Conservation (phyloP, 1,139 yeast species). For the Protomyces pachydermus region DNA sequence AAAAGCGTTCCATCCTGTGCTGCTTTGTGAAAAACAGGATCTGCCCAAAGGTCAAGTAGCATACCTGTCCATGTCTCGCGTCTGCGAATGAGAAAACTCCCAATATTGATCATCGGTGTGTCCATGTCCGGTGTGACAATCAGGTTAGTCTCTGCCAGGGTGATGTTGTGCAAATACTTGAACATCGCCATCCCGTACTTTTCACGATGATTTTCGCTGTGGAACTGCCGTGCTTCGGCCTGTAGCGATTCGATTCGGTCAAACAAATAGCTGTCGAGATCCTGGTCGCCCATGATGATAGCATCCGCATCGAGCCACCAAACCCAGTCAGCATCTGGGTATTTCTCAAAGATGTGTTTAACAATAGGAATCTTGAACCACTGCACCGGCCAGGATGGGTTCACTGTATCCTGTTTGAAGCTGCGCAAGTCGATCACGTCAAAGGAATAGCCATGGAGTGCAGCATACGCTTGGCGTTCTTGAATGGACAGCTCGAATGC, state of each 20-base stretch:
- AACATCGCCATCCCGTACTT: constrained; percentile 1
- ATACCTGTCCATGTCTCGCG: constrained; percentile 35
- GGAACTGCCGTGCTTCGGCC: constrained; percentile 30
- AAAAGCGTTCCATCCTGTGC: constrained; percentile 31
- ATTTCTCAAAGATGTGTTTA: constrained; percentile 33
- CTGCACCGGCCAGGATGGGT: constrained; percentile 1
- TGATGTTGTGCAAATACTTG: background rate
- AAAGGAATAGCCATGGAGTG: constrained; percentile 2
- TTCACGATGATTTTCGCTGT: constrained; percentile 12
- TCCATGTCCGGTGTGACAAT: constrained; percentile 34
- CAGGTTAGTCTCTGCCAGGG: constrained; percentile 30
- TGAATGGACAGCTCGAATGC: background rate
- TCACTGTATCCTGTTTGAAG: constrained; percentile 7
- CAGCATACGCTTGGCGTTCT: constrained; percentile 1
- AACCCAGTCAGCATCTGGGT: constrained; percentile 36
- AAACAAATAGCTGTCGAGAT: constrained; percentile 38
- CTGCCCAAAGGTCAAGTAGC: constrained; percentile 36
- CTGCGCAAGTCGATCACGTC: constrained; percentile 2
- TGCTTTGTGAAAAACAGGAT: constrained; percentile 29
- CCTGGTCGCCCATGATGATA: constrained; percentile 34
- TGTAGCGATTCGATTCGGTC: constrained; percentile 36
- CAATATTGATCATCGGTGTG: constrained; percentile 39
- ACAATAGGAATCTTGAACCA: constrained; percentile 36
- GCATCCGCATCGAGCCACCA: constrained; percentile 37
- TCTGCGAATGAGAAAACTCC: constrained; percentile 39